Evolutionary conservation across 2,329 filamentous ascomycete genomes (phyloP), one percentile per base, ranked within the genome.

Genomic region (Cryphonectria radicalis): DNA sequence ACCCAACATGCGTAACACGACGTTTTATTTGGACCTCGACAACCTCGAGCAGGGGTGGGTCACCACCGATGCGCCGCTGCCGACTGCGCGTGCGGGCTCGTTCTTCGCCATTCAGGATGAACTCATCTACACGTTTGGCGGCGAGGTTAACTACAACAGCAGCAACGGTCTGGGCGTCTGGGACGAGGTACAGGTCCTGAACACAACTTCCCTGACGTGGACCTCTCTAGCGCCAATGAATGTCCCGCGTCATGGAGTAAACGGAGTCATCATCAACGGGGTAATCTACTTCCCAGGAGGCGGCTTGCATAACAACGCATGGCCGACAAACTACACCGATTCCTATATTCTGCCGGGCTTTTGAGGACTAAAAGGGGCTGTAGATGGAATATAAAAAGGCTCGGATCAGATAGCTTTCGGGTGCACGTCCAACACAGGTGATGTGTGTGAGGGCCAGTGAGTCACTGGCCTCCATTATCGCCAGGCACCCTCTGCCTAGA

Each of bases 121-220:
- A 0, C 72, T 73, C 19, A 73, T 82, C 8, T 83, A 80, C 63
- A 77, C 78, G 0, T 78, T 83, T 67, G 81, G 81, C 0, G 82
- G 81, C 7, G 81, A 83, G 50, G 81, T 80, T 0, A 80, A 82
- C 63, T 42, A 67, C 0, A 72, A 68, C 13, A 68, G 74, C 53
- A 65, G 42, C 2, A 63, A 66, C 8, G 62, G 68, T 13, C 37
- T 65, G 2, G 73, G 72, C 22, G 73, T 75, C n/a, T 75, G 72
- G 43, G 66, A 72, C 19, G 42, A 75, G 72, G 68, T 72, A 11
- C 72, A 75, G 63, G 71, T 69, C 11, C 72, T 73, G 46, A 73
- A 75, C 60, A 73, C 73, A 5, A 42, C 35, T 6, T 65, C 37
- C 37, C 67, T 75, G 11, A 57, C 32, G 43, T 75, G 74, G 74